Percentiles rank a stretch among this genome's conserved stretches.
Evolutionary conservation across 805 yeast genomes (phyloP).

Genomic region (Saturnispora hagleri): DNA sequence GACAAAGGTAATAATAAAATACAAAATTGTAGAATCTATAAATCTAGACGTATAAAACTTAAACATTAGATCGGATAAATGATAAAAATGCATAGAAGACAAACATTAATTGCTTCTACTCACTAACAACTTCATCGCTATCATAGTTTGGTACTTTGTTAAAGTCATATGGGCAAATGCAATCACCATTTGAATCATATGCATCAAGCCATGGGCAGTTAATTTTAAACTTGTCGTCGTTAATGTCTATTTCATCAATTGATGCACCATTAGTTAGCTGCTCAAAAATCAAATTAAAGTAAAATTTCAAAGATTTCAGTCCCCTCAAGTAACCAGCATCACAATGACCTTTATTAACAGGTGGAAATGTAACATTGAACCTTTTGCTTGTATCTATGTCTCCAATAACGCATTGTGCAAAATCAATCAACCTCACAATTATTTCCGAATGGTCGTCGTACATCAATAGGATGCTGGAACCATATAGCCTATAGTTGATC

Average conservation of each 20-base stretch:
- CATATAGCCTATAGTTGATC: constrained; percentile 79
- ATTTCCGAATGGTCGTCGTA: constrained; percentile 43
- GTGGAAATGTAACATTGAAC: constrained; percentile 52
- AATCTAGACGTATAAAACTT: neutral
- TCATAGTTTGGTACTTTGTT: constrained; percentile 17
- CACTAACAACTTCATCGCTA: constrained; percentile 24
- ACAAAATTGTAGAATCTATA: neutral
- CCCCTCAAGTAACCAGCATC: constrained; percentile 88
- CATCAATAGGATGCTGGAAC: constrained; percentile 80
- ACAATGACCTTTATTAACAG: constrained; percentile 49
- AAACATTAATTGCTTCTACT: constrained; percentile 7
- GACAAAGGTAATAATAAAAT: neutral
- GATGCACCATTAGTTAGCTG: constrained; percentile 41
- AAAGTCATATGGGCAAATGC: constrained; percentile 19
- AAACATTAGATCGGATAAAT: neutral
- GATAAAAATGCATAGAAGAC: neutral
- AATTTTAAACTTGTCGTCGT: constrained; percentile 14
- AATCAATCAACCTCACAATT: constrained; percentile 77
- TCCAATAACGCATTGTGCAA: constrained; percentile 83
- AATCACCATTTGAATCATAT: constrained; percentile 24
- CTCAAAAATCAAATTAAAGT: constrained; percentile 52
- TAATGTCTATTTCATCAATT: constrained; percentile 15
- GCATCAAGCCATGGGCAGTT: constrained; percentile 28
- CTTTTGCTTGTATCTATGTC: constrained; percentile 25
- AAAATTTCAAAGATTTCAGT: constrained; percentile 56